phyloP scores from a whole-genome alignment of 345 rosid species.

The Excoecaria cochinchinensis region DNA sequence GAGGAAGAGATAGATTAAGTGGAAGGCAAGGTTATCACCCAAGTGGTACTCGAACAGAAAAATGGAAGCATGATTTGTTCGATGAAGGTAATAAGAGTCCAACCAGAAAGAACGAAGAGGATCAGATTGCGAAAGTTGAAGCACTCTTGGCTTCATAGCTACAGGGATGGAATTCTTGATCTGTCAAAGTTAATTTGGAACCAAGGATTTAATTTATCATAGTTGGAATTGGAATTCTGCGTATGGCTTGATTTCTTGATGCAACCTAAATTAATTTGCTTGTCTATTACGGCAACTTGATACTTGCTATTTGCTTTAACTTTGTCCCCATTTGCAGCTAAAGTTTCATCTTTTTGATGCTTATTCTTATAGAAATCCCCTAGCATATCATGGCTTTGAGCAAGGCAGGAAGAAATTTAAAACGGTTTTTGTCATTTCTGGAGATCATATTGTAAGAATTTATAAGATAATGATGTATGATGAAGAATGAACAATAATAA shows the following conservation, averaged over 20 bases:
- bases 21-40: constrained; percentile 49
- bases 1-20: constrained; percentile 52
- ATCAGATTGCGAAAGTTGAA: constrained; percentile 86
- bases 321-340: neutral
- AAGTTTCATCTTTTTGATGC: neutral
- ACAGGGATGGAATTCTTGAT: neutral
- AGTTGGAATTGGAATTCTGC: neutral
- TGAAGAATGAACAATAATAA: too few relatives aligned
- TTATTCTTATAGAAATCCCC: neutral
- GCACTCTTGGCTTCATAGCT: constrained; percentile 67
- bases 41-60: constrained; percentile 50
- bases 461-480: too few relatives aligned
- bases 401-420: neutral
- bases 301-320: neutral
- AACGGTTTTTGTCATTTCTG: too few relatives aligned
- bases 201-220: neutral
- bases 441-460: too few relatives aligned
- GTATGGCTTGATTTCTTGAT: neutral
- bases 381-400: neutral
- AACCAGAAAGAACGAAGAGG: constrained; percentile 69
- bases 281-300: neutral
- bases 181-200: neutral
- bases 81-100: constrained; percentile 79
- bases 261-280: neutral
- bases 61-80: constrained; percentile 94